Base-by-base conservation (phyloP, 2,329 filamentous ascomycete genomes). In the Arthroderma sp. region DNA sequence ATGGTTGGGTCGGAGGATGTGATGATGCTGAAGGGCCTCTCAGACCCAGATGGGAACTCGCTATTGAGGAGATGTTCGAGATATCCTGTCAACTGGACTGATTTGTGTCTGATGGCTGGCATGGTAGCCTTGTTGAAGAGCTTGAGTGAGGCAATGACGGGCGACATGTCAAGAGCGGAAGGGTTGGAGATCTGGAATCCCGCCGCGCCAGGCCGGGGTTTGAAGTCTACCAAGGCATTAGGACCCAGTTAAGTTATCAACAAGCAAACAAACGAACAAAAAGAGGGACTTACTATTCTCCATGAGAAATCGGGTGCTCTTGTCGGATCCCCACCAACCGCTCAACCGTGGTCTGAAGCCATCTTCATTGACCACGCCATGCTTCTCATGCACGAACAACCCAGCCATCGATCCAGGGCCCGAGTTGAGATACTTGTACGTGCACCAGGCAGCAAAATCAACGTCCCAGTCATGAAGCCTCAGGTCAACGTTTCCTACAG, bases 361-460 rank as follows among this genome's bases (percentile, higher is more conserved):
- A 9, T 71, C 66, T 15, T 70, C 68, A n/a, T 74, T 71, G 4
- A 69, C 68, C 28, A 63, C 69, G 41, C 85, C 83, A 67, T 94
- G 86, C 39, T 75, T 77, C 67, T 88, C 82, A 69, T 95, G 88
- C 7, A 95, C 86, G 63, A 90, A 95, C 0, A 85, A 76, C 0
- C 86, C 89, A 0, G 82, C 88, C 61, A 94, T 94, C 15, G 84
- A 79, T 2, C 90, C 90, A 0, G 90, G 88, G 0, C 90, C 90
- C 25, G 84, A 83, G 68, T 95, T 95, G 69, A 95, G 80, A 74
- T 95, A 95, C 74, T 95, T 95, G 78, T 95, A 95, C 17, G 85
- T 91, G 72, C 90, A 95, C 90, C 90, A 95, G 56, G 81, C 87
- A 15, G 91, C 90, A 66, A 95, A 95, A 70, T 95, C 90, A 35